Conservation (phyloP, 192 early-diverging fungal genomes). For the Dissophora globulifera region DNA sequence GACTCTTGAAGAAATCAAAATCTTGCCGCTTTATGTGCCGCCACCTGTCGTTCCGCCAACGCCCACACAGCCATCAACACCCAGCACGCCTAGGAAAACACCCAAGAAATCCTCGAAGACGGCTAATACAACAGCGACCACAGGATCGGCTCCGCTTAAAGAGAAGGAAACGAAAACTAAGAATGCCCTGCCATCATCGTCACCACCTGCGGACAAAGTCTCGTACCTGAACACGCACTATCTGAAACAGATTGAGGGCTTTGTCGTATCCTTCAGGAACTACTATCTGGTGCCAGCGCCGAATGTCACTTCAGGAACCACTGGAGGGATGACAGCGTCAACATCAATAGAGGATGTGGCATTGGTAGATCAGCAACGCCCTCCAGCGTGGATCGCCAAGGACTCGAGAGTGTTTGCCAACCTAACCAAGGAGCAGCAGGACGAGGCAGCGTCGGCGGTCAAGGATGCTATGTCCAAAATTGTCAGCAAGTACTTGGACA, state of each 20-base stretch:
- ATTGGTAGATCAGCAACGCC: neutral
- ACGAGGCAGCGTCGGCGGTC: slow-evolving; percentile 42
- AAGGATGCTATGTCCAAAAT: slow-evolving; percentile 47
- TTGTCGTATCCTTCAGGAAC: slow-evolving; percentile 58
- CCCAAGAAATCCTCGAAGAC: slow-evolving; percentile 8
- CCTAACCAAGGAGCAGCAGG: slow-evolving; percentile 38
- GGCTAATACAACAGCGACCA: neutral
- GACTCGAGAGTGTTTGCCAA: slow-evolving; percentile 28
- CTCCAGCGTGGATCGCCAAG: slow-evolving; percentile 35
- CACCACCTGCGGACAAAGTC: slow-evolving; percentile 19
- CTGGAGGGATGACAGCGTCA: slow-evolving; percentile 7
- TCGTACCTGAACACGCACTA: slow-evolving; percentile 54
- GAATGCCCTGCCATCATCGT: neutral
- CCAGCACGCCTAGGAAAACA: slow-evolving; percentile 14
- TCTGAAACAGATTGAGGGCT: slow-evolving; percentile 58
- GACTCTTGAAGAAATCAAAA: slow-evolving; percentile 28
- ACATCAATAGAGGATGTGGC: neutral
- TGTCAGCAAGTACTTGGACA: slow-evolving; percentile 59
- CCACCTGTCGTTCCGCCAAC: slow-evolving; percentile 16
- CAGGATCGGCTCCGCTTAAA: neutral
- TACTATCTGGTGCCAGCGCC: slow-evolving; percentile 51
- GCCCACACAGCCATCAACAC: slow-evolving; percentile 10
- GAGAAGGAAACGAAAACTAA: slow-evolving; percentile 12
- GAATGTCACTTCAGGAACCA: slow-evolving; percentile 4
- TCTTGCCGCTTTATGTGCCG: slow-evolving; percentile 14